Percentiles rank a stretch among this genome's conserved stretches.
Evolutionary conservation across 2,329 filamentous ascomycete species (phyloP).

Genomic region (Calonectria fujianensis): DNA sequence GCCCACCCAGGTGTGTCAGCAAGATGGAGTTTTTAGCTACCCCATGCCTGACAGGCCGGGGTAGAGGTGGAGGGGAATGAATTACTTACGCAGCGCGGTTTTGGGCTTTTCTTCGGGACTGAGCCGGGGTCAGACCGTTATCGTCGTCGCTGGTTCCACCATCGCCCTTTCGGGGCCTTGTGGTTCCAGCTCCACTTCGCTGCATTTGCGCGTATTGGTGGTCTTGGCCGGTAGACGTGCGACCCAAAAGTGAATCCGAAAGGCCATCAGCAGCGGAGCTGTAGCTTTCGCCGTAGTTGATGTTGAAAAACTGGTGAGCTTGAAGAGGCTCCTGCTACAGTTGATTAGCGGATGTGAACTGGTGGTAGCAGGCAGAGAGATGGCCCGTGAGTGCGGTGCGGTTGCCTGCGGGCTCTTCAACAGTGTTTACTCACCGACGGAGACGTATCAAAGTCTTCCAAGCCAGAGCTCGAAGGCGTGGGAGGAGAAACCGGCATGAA

Average conservation of each 20-base stretch:
- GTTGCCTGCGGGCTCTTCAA: too few relatives aligned
- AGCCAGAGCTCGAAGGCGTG: slow-evolving; percentile 66
- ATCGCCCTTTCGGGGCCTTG: slow-evolving; percentile 54
- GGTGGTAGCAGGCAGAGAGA: background rate
- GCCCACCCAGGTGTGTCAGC: slow-evolving; percentile 36
- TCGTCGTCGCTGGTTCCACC: slow-evolving; percentile 73
- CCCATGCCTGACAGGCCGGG: background rate
- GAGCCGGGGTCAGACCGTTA: slow-evolving; percentile 73
- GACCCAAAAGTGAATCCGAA: slow-evolving; percentile 65
- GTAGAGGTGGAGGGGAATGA: background rate
- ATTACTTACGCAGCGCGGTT: slow-evolving; percentile 76
- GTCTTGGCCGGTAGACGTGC: slow-evolving; percentile 53
- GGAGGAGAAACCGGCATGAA: slow-evolving; percentile 69
- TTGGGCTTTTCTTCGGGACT: slow-evolving; percentile 76
- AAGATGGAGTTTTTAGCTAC: background rate
- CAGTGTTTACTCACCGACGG: slow-evolving; percentile 68
- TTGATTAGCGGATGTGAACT: background rate
- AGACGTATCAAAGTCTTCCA: slow-evolving; percentile 73
- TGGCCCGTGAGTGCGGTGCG: slow-evolving; percentile 32
- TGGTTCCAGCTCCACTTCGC: slow-evolving; percentile 48
- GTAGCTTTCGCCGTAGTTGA: slow-evolving; percentile 8
- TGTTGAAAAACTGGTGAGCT: background rate
- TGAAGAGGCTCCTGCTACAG: background rate
- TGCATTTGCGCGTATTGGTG: slow-evolving; percentile 51
- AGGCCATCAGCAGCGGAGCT: slow-evolving; percentile 13